Conservation (phyloP, 768 basidiomycete species). For the Psilocybe tampanensis region DNA sequence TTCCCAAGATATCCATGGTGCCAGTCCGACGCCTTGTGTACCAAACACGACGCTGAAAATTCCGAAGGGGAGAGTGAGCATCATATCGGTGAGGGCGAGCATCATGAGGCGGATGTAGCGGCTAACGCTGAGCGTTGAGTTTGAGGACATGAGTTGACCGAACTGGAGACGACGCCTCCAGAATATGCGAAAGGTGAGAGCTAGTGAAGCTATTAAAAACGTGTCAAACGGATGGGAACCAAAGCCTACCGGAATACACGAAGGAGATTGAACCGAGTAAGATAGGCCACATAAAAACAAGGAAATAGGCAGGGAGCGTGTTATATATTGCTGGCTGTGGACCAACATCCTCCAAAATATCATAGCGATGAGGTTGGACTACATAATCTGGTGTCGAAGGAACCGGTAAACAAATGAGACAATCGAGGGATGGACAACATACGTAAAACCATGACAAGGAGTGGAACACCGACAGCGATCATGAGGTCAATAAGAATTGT, state of each 20-base stretch:
- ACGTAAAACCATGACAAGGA: constrained; percentile 49
- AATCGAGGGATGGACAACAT: constrained; percentile 20
- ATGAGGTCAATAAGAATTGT: constrained; percentile 39
- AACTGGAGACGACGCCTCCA: constrained; percentile 23
- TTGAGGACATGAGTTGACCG: constrained; percentile 27
- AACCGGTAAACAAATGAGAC: background rate
- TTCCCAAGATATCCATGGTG: constrained; percentile 49
- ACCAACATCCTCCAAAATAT: constrained; percentile 52
- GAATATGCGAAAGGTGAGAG: constrained; percentile 22
- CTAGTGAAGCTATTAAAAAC: background rate
- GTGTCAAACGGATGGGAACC: background rate
- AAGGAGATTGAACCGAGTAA: constrained; percentile 10
- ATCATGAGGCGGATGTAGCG: constrained; percentile 49
- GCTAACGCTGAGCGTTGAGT: constrained; percentile 29
- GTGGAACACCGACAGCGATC: constrained; percentile 49
- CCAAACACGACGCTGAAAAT: constrained; percentile 1
- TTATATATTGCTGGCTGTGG: constrained; percentile 39
- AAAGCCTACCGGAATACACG: constrained; percentile 14
- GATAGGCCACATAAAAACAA: constrained; percentile 37
- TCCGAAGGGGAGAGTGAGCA: constrained; percentile 35
- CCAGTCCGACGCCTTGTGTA: constrained; percentile 26
- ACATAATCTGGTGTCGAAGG: constrained; percentile 41
- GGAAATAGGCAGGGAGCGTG: constrained; percentile 33
- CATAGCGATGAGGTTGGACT: constrained; percentile 52
- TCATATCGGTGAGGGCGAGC: constrained; percentile 37